Percentiles rank a stretch among this genome's conserved stretches.
Conservation (phyloP, 306 rosid genomes). For the Ceratonia siliqua region DNA sequence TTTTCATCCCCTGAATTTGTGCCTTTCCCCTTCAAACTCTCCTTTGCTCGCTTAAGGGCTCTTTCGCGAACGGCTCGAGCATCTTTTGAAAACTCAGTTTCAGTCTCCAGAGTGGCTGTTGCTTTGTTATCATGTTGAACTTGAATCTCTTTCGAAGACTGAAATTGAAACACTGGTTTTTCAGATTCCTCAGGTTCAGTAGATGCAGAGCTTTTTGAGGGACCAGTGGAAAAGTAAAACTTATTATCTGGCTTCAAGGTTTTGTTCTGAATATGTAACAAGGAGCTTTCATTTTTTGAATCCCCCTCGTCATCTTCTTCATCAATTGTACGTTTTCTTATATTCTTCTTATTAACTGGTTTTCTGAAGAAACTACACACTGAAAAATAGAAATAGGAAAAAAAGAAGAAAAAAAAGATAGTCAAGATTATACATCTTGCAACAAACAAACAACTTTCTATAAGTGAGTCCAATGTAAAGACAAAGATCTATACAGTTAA, state of each 20-base stretch:
- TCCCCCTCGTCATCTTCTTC: slow-evolving; percentile 41
- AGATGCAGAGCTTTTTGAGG: slow-evolving; percentile 39
- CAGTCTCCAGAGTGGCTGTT: slow-evolving; percentile 81
- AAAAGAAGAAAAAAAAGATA: not conserved
- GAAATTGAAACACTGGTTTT: slow-evolving; percentile 42
- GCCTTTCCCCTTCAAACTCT: slow-evolving; percentile 59
- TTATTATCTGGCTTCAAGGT: slow-evolving; percentile 41
- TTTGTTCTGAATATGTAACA: slow-evolving; percentile 43
- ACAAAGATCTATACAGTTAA: not conserved
- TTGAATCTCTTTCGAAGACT: slow-evolving; percentile 79
- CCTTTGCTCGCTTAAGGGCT: slow-evolving; percentile 67
- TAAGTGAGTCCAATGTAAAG: not conserved
- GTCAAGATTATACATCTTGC: not conserved
- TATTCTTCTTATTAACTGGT: slow-evolving; percentile 43
- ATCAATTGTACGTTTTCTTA: slow-evolving; percentile 38
- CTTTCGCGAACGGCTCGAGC: slow-evolving; percentile 80
- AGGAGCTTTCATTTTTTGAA: slow-evolving; percentile 41
- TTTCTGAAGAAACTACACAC: slow-evolving; percentile 51
- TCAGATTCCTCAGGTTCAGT: slow-evolving; percentile 35
- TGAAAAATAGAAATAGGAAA: slow-evolving; percentile 24
- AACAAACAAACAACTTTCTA: not conserved
- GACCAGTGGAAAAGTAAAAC: slow-evolving; percentile 41
- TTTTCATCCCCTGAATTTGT: slow-evolving; percentile 51
- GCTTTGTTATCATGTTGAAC: slow-evolving; percentile 81
- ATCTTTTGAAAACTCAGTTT: slow-evolving; percentile 76